These are phyloP conservation scores for Fusarium falciforme DNA, from an alignment of 2,329 filamentous ascomycete genomes.

Conservation along the genomic window DNA sequence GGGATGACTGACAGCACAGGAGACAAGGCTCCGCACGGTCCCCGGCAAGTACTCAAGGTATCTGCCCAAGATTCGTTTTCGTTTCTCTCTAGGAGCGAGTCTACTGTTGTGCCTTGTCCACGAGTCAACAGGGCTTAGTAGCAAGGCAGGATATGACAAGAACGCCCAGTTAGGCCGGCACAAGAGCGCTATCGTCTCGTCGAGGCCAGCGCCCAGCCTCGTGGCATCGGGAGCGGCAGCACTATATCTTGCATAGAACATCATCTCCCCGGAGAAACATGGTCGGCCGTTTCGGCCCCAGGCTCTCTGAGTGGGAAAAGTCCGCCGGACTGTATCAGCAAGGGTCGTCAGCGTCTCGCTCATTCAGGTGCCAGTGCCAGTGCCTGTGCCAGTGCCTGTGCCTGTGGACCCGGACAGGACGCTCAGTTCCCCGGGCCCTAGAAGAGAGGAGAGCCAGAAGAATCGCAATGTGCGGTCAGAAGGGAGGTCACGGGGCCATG, in stretches of 20 bases:
- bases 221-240: conserved; percentile 19
- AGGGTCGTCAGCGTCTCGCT: conserved; percentile 15
- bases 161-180: background rate
- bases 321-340: conserved; percentile 6
- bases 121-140: background rate
- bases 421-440: conserved; percentile 25
- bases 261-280: conserved; percentile 21
- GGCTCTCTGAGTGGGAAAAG: conserved; percentile 5
- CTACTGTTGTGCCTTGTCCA: background rate
- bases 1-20: conserved; percentile 20
- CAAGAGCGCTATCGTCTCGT: background rate
- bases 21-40: conserved; percentile 26
- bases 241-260: conserved; percentile 42
- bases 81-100: background rate
- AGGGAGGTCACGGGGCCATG: conserved; percentile 26
- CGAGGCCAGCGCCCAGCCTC: background rate
- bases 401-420: conserved; percentile 26
- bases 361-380: background rate
- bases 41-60: conserved; percentile 18
- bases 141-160: background rate
- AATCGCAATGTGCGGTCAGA: conserved; percentile 41
- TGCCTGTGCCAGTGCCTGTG: conserved; percentile 11
- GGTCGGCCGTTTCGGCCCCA: conserved; percentile 13
- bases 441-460: conserved; percentile 13
- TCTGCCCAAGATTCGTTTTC: background rate